Percentiles rank a stretch among this genome's conserved stretches.
Conservation (phyloP, 2,329 filamentous ascomycete genomes). For the Aspergillus neotritici region DNA sequence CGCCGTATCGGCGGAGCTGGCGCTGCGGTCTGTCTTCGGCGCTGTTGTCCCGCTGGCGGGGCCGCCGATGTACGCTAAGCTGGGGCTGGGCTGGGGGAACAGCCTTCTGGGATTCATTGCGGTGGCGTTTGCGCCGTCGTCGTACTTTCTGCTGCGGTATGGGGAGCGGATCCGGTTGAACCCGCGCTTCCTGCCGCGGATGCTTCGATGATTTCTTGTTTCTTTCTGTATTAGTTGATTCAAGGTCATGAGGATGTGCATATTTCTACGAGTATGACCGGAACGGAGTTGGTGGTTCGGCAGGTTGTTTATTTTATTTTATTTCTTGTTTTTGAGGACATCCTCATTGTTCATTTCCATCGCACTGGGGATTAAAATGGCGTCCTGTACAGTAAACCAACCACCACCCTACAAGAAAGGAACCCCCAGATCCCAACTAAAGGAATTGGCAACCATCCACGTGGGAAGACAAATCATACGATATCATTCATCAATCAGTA, state of each 20-base stretch:
- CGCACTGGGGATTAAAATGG: too few species aligned
- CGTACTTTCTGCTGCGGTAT: slow-evolving; percentile 9
- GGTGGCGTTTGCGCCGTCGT: slow-evolving; percentile 8
- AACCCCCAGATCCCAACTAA: too few species aligned
- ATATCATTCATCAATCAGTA: too few species aligned
- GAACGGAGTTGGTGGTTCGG: too few species aligned
- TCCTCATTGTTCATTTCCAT: too few species aligned
- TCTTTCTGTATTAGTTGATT: neutral
- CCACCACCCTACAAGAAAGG: too few species aligned
- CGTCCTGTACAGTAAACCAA: too few species aligned
- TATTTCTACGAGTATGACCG: neutral
- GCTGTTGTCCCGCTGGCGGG: slow-evolving; percentile 11
- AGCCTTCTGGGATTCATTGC: slow-evolving; percentile 12
- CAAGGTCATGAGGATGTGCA: neutral
- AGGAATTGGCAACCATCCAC: too few species aligned
- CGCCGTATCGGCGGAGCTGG: slow-evolving; percentile 12
- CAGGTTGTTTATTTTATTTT: too few species aligned
- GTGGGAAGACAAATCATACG: too few species aligned
- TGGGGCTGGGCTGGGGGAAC: slow-evolving; percentile 15
- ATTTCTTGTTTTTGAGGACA: too few species aligned
- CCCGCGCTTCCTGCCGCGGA: slow-evolving; percentile 10
- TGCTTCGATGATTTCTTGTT: slow-evolving; percentile 5
- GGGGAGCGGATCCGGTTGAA: slow-evolving; percentile 14
- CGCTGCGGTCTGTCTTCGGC: slow-evolving; percentile 13
- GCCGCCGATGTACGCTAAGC: slow-evolving; percentile 7